Evolutionary conservation across 2,329 filamentous ascomycete species (phyloP).

Genomic region (Nemania sp.): DNA sequence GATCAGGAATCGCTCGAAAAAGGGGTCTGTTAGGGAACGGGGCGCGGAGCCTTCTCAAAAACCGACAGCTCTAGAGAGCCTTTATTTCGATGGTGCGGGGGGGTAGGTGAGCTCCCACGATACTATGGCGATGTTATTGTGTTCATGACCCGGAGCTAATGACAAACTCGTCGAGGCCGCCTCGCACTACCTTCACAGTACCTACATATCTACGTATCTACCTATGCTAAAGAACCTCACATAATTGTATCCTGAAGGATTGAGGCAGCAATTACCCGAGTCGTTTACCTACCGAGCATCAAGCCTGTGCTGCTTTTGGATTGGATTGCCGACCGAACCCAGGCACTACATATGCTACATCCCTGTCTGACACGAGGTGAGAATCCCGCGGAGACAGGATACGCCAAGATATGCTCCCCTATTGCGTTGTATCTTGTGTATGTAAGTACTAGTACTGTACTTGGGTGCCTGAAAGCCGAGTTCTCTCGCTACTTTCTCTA

Average conservation of each 20-base stretch:
- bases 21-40: constrained; percentile 22
- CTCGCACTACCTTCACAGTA: neutral
- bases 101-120: neutral
- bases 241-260: constrained; percentile 29
- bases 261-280: constrained; percentile 24
- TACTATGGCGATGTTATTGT: constrained; percentile 6
- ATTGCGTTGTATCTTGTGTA: neutral
- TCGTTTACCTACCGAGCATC: constrained; percentile 25
- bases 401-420: constrained; percentile 8
- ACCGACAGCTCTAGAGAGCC: neutral
- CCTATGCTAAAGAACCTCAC: constrained; percentile 15
- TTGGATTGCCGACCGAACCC: constrained; percentile 39
- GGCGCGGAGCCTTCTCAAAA: constrained; percentile 1
- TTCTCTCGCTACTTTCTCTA: neutral
- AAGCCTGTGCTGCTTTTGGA: constrained; percentile 36
- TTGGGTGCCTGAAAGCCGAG: constrained; percentile 25
- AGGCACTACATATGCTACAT: constrained; percentile 23
- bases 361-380: constrained; percentile 41
- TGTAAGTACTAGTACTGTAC: constrained; percentile 14
- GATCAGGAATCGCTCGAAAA: constrained; percentile 26
- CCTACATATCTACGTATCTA: neutral
- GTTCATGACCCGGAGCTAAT: neutral
- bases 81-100: neutral
- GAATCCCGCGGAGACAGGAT: constrained; percentile 35
- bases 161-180: constrained; percentile 1